A percentile compares a stretch with the other conserved stretches of the same genome.
Evolutionary conservation across 2,329 filamentous ascomycete genomes (phyloP).

Genomic region (Penicillium sp.): DNA sequence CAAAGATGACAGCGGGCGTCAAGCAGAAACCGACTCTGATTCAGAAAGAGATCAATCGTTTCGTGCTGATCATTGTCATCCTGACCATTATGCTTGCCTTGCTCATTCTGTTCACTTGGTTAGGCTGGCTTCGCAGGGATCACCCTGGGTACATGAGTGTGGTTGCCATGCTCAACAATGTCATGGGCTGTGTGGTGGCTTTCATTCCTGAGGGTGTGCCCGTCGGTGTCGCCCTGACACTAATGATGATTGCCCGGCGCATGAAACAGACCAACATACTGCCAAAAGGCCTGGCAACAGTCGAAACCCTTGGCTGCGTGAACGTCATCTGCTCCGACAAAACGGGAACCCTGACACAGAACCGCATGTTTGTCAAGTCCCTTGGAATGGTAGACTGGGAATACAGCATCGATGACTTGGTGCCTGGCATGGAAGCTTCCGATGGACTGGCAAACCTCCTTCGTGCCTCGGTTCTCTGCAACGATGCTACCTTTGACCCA

Average conservation of each 20-base stretch:
- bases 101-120: slow-evolving; percentile 54
- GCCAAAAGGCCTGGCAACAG: slow-evolving; percentile 75
- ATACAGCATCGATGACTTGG: slow-evolving; percentile 20
- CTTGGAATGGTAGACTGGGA: slow-evolving; percentile 28
- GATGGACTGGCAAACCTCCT: slow-evolving; percentile 58
- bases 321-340: slow-evolving; percentile 77
- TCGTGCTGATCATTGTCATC: slow-evolving; percentile 66
- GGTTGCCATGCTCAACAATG: slow-evolving; percentile 67
- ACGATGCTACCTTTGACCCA: slow-evolving; percentile 71
- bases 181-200: slow-evolving; percentile 69
- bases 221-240: slow-evolving; percentile 65
- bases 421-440: slow-evolving; percentile 9
- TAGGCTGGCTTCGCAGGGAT: slow-evolving; percentile 62
- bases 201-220: slow-evolving; percentile 77
- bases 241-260: slow-evolving; percentile 72
- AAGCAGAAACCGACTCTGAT: slow-evolving; percentile 67
- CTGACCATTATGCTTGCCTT: slow-evolving; percentile 65
- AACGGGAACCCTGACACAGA: slow-evolving; percentile 62
- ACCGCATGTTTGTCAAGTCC: slow-evolving; percentile 63
- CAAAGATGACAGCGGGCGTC: slow-evolving; percentile 67
- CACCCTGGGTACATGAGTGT: slow-evolving; percentile 71
- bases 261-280: slow-evolving; percentile 75
- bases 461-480: slow-evolving; percentile 65
- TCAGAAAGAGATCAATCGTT: slow-evolving; percentile 69
- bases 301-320: slow-evolving; percentile 72